These are phyloP conservation scores for Furcasterigmium furcatum DNA, from an alignment of 2,329 filamentous ascomycete species.

Conservation along the genomic window DNA sequence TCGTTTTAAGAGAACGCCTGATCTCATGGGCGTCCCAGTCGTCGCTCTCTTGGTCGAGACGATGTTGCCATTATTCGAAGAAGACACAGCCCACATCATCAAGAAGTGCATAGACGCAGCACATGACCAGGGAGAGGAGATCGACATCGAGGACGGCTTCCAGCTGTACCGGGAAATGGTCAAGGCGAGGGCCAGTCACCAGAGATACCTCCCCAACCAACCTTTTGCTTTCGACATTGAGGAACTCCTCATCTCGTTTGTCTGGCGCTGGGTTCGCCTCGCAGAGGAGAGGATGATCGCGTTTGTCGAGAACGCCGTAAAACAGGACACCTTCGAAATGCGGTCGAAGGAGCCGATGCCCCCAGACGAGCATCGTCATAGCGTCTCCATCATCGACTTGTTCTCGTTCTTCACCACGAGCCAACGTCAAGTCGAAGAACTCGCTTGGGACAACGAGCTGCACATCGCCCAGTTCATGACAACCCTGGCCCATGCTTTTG, in stretches of 20 bases:
- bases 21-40: slow-evolving; percentile 73
- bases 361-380: slow-evolving; percentile 82
- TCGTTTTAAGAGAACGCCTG: slow-evolving; percentile 81
- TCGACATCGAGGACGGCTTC: slow-evolving; percentile 89
- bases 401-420: slow-evolving; percentile 93
- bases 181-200: slow-evolving; percentile 78
- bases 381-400: slow-evolving; percentile 87
- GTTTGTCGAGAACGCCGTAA: slow-evolving; percentile 88
- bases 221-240: slow-evolving; percentile 89
- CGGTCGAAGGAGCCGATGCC: slow-evolving; percentile 63
- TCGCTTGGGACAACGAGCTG: slow-evolving; percentile 91
- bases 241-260: slow-evolving; percentile 81
- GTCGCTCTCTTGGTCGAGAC: slow-evolving; percentile 73
- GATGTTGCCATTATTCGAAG: slow-evolving; percentile 85
- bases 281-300: slow-evolving; percentile 77
- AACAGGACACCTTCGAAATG: slow-evolving; percentile 76
- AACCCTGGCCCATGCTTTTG: slow-evolving; percentile 78
- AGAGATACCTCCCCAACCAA: slow-evolving; percentile 66
- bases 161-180: slow-evolving; percentile 88
- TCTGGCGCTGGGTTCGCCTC: slow-evolving; percentile 89
- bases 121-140: slow-evolving; percentile 66
- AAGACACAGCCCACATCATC: slow-evolving; percentile 83
- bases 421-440: slow-evolving; percentile 77
- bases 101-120: slow-evolving; percentile 74
- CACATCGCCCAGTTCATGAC: slow-evolving; percentile 99